Percentiles rank a stretch among this genome's conserved stretches.
phyloP scores from a whole-genome alignment of 768 basidiomycete species.

The Rhizopogon salebrosus region DNA sequence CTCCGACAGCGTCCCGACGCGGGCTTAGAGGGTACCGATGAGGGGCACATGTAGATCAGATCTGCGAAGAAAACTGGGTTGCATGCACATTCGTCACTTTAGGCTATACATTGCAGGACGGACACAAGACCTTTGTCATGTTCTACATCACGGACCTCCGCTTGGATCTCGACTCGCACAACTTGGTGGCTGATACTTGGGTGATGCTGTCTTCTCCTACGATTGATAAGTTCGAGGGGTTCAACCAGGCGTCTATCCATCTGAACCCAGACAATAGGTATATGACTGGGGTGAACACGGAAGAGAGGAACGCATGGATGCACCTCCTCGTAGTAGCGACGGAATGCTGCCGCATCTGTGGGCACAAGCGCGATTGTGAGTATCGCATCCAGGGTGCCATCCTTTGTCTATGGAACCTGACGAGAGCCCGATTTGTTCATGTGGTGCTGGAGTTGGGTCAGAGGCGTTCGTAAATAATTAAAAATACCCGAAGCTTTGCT shows the following conservation, averaged over 20 bases:
- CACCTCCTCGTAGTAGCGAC: constrained; percentile 44
- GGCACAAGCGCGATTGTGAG: constrained; percentile 42
- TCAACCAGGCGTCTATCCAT: neutral
- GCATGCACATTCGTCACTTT: constrained; percentile 7
- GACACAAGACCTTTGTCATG: constrained; percentile 27
- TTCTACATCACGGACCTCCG: constrained; percentile 43
- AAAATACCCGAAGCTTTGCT: constrained; percentile 26
- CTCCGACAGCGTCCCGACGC: constrained; percentile 13
- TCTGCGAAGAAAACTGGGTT: neutral
- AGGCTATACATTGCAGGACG: constrained; percentile 18
- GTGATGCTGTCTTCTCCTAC: constrained; percentile 32
- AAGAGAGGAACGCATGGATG: constrained; percentile 43
- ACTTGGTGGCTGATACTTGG: constrained; percentile 47
- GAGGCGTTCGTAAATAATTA: constrained; percentile 31
- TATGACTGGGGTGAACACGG: constrained; percentile 18
- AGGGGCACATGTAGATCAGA: constrained; percentile 11
- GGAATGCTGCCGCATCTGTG: constrained; percentile 53
- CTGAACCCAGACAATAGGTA: neutral
- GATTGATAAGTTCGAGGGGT: neutral
- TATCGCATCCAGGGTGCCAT: constrained; percentile 31
- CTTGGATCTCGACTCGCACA: constrained; percentile 44
- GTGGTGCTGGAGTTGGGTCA: constrained; percentile 46
- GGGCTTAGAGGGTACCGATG: constrained; percentile 4
- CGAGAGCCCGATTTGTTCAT: constrained; percentile 43
- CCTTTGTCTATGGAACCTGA: constrained; percentile 32